Evolutionary conservation across 1,284 basidiomycete genomes (phyloP), one percentile per base, ranked within the genome.

Genomic region (Boletus semigastroideus): DNA sequence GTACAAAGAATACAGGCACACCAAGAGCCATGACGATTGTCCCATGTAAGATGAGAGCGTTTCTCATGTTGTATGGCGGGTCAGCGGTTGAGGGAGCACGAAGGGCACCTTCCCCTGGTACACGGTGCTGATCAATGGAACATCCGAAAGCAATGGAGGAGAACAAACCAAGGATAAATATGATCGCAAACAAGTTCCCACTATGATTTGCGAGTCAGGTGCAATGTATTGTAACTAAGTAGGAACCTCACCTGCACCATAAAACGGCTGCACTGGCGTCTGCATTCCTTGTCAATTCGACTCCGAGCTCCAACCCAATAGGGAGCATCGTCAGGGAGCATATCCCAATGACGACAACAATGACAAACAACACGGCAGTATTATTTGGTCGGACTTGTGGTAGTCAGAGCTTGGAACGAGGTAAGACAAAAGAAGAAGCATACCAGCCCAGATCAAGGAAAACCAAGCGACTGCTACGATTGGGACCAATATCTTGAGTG

Each of bases 361-460:
- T 72, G 8, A 74, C 77, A 63, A 83, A 92, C 4, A 91, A 64
- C 0, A 74, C 83, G 3, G 68, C 82, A 1, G 73, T 67, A 59
- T 89, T 59, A 22, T 62, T 54, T 40, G 61, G 80, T 54, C 75
- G 78, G 28, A 86, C 89, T 64, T 84, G 59, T n/a, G 47, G 27
- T 11, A 31, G 51, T 48, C 42, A 58, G 34, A 42, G 16, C 7
- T 13, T 16, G 16, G 34, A 12, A 30, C 5, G n/a, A 41, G 11
- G 17, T 12, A 38, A 30, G 8, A 37, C 38, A 38, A 45, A 39
- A 11, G 4, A 39, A 11, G 4, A 41, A n/a, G 65, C 78, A 25
- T 60, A 87, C 88, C 79, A 43, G 84, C 87, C 87, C 87, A 92
- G 38, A 92, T 84, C 12, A 92, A 69, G 12, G 80, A 79, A 19